Evolutionary conservation across 441 rosid species (phyloP).

Genomic region (Theobroma grandiflorum): DNA sequence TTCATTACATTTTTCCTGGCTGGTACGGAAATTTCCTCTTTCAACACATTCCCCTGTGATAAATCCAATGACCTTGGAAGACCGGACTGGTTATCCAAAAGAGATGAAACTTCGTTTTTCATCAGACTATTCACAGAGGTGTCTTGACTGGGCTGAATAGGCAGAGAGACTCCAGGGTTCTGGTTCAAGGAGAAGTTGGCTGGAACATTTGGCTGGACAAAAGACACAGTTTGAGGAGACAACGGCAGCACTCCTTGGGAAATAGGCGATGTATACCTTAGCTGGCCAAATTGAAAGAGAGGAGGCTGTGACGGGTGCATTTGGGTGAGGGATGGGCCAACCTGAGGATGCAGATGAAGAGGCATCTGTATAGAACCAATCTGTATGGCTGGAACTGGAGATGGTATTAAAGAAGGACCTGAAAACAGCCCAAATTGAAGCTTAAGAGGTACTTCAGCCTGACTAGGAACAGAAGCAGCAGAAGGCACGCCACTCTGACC

Average conservation of each 20-base stretch:
- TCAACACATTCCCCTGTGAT: conserved; percentile 52
- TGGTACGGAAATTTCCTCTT: conserved; percentile 47
- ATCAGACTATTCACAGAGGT: conserved; percentile 28
- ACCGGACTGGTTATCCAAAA: conserved; percentile 54
- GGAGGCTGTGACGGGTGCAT: conserved; percentile 78
- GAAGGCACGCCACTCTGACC: conserved; percentile 51
- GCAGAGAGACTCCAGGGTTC: conserved; percentile 50
- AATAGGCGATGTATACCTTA: conserved; percentile 77
- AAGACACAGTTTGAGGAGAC: conserved; percentile 66
- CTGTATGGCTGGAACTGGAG: conserved; percentile 98
- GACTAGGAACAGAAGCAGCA: conserved; percentile 53
- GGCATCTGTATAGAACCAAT: conserved; percentile 99
- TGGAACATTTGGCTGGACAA: conserved; percentile 58
- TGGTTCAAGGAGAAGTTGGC: conserved; percentile 57
- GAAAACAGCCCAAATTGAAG: conserved; percentile 97
- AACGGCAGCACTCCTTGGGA: conserved; percentile 81
- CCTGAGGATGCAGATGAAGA: conserved; percentile 88
- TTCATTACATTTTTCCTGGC: conserved; percentile 39
- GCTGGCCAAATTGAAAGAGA: conserved; percentile 93
- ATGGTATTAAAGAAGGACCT: conserved; percentile 89
- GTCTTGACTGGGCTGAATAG: conserved; percentile 58
- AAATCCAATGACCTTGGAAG: conserved; percentile 54
- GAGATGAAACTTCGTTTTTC: conserved; percentile 31
- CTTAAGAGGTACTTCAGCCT: conserved; percentile 73
- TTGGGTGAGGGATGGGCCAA: conserved; percentile 65